Conservation (phyloP, 179 eudicot genomes). For the Beta macrorhiza region DNA sequence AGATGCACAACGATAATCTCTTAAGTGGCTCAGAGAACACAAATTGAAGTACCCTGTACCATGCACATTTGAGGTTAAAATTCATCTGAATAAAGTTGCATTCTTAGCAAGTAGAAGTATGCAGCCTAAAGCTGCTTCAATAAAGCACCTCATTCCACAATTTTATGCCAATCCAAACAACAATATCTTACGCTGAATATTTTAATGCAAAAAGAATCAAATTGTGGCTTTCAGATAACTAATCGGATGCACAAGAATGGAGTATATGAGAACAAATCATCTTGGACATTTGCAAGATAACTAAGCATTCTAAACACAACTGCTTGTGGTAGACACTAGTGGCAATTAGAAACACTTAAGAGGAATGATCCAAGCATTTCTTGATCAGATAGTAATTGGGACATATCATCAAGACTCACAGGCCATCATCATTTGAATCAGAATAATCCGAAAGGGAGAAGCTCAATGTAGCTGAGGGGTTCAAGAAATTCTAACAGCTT, state of each 20-base stretch:
- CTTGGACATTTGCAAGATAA: not conserved
- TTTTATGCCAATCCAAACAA: not conserved
- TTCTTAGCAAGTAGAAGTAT: slow-evolving; percentile 3
- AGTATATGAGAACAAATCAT: not conserved
- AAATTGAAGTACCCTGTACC: slow-evolving; percentile 72
- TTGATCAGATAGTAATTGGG: not conserved
- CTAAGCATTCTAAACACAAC: not conserved
- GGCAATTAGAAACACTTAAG: not conserved
- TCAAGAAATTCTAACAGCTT: not conserved
- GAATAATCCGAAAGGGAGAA: not conserved
- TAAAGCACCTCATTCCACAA: not conserved
- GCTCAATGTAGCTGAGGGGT: not conserved
- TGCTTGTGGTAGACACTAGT: not conserved
- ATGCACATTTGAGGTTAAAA: slow-evolving; percentile 26
- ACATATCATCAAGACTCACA: not conserved
- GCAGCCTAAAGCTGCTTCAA: not conserved
- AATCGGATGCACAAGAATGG: not conserved
- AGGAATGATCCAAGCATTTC: not conserved
- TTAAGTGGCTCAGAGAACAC: slow-evolving; percentile 82
- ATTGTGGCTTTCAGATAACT: not conserved
- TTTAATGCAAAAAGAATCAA: not conserved
- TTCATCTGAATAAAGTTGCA: not conserved
- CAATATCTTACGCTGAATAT: too few relatives aligned
- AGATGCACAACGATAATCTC: slow-evolving; percentile 76
- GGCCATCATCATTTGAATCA: not conserved